Base-by-base conservation (phyloP, 441 rosid species). In the Erodium trifolium region DNA sequence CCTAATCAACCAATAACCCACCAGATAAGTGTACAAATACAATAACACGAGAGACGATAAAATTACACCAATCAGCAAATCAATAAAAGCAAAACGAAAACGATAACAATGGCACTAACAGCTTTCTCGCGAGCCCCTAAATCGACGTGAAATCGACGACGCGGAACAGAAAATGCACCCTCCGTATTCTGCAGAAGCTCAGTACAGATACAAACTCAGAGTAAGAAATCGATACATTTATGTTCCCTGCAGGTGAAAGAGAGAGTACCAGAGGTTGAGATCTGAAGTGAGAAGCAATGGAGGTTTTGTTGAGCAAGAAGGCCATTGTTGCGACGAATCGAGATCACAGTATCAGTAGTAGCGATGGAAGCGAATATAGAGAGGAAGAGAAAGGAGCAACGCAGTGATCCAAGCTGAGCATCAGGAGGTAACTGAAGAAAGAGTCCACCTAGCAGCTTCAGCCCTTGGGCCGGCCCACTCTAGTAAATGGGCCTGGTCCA, bases 71-170 rank as follows among this genome's bases (percentile, higher is more conserved):
- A 17, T 8, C 63, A 57, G 12, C 63, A 57, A 57, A 57, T 11
- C 10, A 18, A 57, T 2, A 16, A 4, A 17, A 57, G 17, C 23
- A 17, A 57, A 17, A 57, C 3, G 27, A 57, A 8, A 57, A 57
- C 45, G 45, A 41, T 41, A 41, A 8, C 1, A 41, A 41, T 17
- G 63, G 63, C 18, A 45, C 96, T 82, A 74, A 93, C 98, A 78
- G 96, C 91, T 88, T 87, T 85, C 83, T 91, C 98, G 5, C 98
- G 94, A 75, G 89, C 76, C 27, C 96, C 97, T 0, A 78, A 85
- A 53, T 88, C 92, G 45, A 88, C 87, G 70, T 91, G 97, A 67
- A 82, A 78, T 11, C 86, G 86, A 1, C 98, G 94, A 59, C 82
- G 86, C 27, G 87, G 37, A 18, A 76, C 76, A 37, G 83, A 68